Base-by-base conservation (phyloP, 2,329 filamentous ascomycete genomes). In the Podosphaera aphanis region DNA sequence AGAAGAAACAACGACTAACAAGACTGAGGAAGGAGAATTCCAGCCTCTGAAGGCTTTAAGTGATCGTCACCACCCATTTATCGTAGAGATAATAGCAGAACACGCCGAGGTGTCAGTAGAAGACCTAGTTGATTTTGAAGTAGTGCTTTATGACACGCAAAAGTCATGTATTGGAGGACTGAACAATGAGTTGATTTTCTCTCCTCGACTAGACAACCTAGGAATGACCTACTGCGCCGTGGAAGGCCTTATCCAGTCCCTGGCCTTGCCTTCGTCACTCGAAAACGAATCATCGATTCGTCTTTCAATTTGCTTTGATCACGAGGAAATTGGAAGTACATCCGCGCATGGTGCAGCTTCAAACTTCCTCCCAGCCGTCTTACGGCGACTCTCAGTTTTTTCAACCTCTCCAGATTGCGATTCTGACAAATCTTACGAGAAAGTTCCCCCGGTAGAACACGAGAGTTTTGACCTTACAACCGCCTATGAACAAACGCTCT, bases 121-220 rank as follows among this genome's bases (percentile, higher is more conserved):
- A 2, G 76, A 86, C 49, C 71, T 98, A 16, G 66, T 90, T 43
- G 90, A 98, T 63, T 98, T 98, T 56, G 90, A 98, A 65, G 74
- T 94, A 56, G 74, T 94, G n/a, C 76, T 98, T 37, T 98, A 93
- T 63, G 90, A 98, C 61, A 92, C 85, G 8, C 90, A 98, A 58
- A 82, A 88, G 59, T 75, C 86, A 0, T 83, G 77, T 58, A 72
- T 98, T 15, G 90, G 90, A 48, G 90, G 90, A 31, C 65, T 98
- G 53, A 80, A 83, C 60, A 80, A 94, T 57, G 90, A 98, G 63
- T 81, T 98, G 60, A 83, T 98, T 64, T 94, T 88, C 66, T 93
- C 88, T 2, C 77, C 86, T n/a, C 78, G 90, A 40, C 72, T 98
- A 46, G 90, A 98, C 66, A 98, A 98, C 63, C 70, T 94, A 15